These are phyloP conservation scores for Ampelomyces quisqualis DNA, from an alignment of 2,329 filamentous ascomycete species.

Conservation along the genomic window DNA sequence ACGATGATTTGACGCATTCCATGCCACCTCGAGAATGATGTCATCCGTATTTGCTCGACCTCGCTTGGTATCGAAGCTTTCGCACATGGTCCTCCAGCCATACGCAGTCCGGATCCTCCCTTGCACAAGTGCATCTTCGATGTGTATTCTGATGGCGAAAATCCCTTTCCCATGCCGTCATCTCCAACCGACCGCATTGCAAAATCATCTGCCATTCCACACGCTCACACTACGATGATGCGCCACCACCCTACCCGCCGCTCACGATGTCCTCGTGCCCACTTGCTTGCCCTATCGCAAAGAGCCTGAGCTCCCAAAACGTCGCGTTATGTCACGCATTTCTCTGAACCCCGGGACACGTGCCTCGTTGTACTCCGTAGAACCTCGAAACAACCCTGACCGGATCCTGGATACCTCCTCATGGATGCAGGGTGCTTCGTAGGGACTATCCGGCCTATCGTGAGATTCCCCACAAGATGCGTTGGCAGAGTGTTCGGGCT, in stretches of 20 bases:
- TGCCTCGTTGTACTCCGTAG: not conserved
- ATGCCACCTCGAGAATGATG: constrained; percentile 12
- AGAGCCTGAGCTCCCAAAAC: not conserved
- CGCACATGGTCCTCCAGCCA: constrained; percentile 8
- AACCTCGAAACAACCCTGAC: constrained; percentile 1
- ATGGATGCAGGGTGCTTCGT: constrained; percentile 4
- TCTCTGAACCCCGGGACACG: not conserved
- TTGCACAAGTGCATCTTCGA: constrained; percentile 2
- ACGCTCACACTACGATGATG: not conserved
- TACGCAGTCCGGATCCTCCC: constrained; percentile 2
- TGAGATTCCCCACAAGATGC: constrained; percentile 13
- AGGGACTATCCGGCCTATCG: constrained; percentile 10
- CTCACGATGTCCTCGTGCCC: constrained; percentile 18
- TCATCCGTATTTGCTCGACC: constrained; percentile 9
- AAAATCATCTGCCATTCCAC: not conserved
- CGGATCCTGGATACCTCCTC: constrained; percentile 1
- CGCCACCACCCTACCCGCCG: constrained; percentile 1
- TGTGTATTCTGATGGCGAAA: not conserved
- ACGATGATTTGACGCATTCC: constrained; percentile 14
- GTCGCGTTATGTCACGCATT: no score
- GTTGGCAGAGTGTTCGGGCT: constrained; percentile 16
- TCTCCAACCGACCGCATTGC: not conserved
- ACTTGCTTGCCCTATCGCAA: constrained; percentile 11
- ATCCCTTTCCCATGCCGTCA: not conserved
- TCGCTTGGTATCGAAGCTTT: constrained; percentile 7